Percentiles rank a stretch among this genome's conserved stretches.
These are phyloP conservation scores for Microsporum canis DNA, from an alignment of 2,329 filamentous ascomycete genomes.

Conservation along the genomic window DNA sequence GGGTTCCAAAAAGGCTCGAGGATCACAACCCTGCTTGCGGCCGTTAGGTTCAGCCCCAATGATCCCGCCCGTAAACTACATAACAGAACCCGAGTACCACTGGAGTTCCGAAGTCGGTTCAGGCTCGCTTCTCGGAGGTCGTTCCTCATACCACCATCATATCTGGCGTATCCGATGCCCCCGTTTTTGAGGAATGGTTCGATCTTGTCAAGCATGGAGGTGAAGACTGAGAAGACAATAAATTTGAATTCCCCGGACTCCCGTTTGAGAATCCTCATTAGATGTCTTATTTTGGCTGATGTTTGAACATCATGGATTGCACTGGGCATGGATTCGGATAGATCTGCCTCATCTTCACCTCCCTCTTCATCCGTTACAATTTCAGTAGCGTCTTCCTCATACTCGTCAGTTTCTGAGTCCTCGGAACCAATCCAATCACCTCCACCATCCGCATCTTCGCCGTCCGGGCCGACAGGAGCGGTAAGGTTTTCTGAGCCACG, in stretches of 20 bases:
- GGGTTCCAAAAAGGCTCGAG: constrained; percentile 99
- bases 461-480: constrained; percentile 70
- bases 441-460: constrained; percentile 77
- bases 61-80: constrained; percentile 92
- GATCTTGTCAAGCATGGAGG: constrained; percentile 91
- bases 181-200: constrained; percentile 75
- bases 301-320: constrained; percentile 30
- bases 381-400: constrained; percentile 23
- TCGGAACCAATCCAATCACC: constrained; percentile 66
- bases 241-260: constrained; percentile 83
- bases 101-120: constrained; percentile 61
- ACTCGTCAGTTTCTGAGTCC: constrained; percentile 47
- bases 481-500: constrained; percentile 52
- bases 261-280: constrained; percentile 66
- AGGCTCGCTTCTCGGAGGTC: constrained; percentile 83
- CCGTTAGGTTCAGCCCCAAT: constrained; percentile 85
- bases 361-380: constrained; percentile 29
- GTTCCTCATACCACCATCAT: constrained; percentile 92
- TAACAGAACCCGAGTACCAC: constrained; percentile 66
- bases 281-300: constrained; percentile 84
- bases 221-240: constrained; percentile 98
- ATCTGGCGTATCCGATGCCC: constrained; percentile 70
- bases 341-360: constrained; percentile 27
- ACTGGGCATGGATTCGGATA: constrained; percentile 26
- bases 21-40: constrained; percentile 84